Base-by-base conservation (phyloP, 345 rosid genomes). In the Diplotaxis tenuifolia region DNA sequence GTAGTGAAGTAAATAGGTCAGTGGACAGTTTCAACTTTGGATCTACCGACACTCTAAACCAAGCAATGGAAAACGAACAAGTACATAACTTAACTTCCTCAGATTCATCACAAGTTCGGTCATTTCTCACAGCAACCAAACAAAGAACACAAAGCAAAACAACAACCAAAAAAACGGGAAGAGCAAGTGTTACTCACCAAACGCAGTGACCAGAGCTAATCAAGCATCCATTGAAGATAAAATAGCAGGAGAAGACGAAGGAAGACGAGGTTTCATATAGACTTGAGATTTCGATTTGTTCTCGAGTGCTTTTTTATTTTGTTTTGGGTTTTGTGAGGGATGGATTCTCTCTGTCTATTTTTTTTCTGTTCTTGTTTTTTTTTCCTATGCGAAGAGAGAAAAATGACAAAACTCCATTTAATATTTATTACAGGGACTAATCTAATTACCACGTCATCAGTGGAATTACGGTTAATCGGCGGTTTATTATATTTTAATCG, bases 221-320 rank as follows among this genome's bases (percentile, higher is more conserved):
- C 84, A 90, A 50, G 75, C 42, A 57, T 70, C 80, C 89, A 90
- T 82, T 31, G 62, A 69, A 71, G 50, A 16, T 15, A 47, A 62
- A 38, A 62, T 15, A 65, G 18, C 15, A 21, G 36, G 62, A 36
- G 75, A 60, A 9, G 52, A 31, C 49, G 52, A 55, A 49, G 57
- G 21, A 68, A 71, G 62, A 77, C 16, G 40, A 71, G 42, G 28
- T 59, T 18, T 15, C 60, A 68, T 70, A 70, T 82, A 80, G 84
- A 3, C 4, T 82, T 82, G 50, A 56, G 74, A 71, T 65, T 72
- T 20, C 57, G 67, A 36, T 36, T 69, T 40, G 31, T 59, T 32
- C 66, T 81, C 66, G 68, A 47, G 52, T 49, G 62, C 2, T 47
- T 53, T 56, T 50, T 74, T 27, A 27, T 52, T 67, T 25, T 16